These are phyloP conservation scores for Allomyces macrogynus DNA, from an alignment of 192 early-diverging fungal species.

Conservation along the genomic window DNA sequence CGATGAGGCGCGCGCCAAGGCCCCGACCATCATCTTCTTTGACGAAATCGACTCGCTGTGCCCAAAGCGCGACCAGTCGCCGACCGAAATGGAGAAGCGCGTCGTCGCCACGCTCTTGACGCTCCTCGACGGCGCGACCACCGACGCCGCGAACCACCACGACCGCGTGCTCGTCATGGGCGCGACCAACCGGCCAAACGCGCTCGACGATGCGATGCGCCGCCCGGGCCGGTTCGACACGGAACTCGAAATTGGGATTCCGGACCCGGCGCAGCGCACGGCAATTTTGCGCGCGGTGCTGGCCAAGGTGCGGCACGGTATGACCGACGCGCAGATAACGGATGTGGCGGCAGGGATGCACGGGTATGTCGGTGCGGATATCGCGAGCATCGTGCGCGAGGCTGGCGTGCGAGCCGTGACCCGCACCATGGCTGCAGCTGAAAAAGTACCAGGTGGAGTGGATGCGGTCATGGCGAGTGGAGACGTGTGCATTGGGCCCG, in stretches of 20 bases:
- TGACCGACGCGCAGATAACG: constrained; percentile 34
- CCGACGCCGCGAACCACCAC: constrained; percentile 5
- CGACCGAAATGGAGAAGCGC: constrained; percentile 68
- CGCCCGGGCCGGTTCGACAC: constrained; percentile 86
- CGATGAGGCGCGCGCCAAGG: constrained; percentile 38
- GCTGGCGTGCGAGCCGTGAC: constrained; percentile 66
- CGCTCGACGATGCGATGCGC: constrained; percentile 72
- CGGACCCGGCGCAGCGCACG: constrained; percentile 37
- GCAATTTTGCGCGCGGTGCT: constrained; percentile 57
- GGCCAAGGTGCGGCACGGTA: constrained; percentile 37
- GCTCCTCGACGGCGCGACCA: constrained; percentile 63
- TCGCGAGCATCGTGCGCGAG: constrained; percentile 67
- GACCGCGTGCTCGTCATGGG: constrained; percentile 61
- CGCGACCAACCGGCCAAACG: constrained; percentile 80
- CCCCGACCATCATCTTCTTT: constrained; percentile 75
- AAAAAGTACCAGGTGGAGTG: background rate
- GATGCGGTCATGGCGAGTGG: no score
- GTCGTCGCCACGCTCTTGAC: constrained; percentile 85
- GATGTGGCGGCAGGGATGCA: constrained; percentile 47
- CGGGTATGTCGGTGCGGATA: constrained; percentile 95
- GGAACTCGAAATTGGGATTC: constrained; percentile 91
- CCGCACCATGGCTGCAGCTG: constrained; percentile 9
- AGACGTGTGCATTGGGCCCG: background rate
- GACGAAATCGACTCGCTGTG: constrained; percentile 89
- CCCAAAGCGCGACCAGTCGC: constrained; percentile 59